Conservation (phyloP, 208 protist genomes). For the Jaenimonas drosophilae region DNA sequence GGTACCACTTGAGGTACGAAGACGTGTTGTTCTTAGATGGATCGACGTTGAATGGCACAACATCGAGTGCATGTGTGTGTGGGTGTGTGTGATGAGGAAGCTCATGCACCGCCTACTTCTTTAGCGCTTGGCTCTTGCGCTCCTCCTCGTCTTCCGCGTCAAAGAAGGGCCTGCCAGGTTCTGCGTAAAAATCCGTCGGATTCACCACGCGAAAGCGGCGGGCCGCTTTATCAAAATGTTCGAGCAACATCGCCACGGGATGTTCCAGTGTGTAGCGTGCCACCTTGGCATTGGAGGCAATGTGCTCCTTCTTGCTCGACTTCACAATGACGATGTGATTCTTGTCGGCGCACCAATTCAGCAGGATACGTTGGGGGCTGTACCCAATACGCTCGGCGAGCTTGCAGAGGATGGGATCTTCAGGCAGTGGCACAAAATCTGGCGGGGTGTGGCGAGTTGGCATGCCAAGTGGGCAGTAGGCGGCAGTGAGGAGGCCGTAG, state of each 20-base stretch:
- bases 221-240: constrained; percentile 31
- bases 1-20: too few species aligned
- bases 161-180: constrained; percentile 51
- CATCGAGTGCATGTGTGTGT: too few species aligned
- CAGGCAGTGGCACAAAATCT: constrained; percentile 33
- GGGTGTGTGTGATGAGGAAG: too few species aligned
- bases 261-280: constrained; percentile 52
- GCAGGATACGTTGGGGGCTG: constrained; percentile 44
- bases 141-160: too few species aligned
- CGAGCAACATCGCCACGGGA: constrained; percentile 36
- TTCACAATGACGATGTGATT: constrained; percentile 79
- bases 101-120: too few species aligned
- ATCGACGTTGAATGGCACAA: too few species aligned
- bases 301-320: constrained; percentile 66
- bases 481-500: constrained; percentile 66
- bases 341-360: constrained; percentile 75
- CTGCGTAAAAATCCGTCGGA: constrained; percentile 37
- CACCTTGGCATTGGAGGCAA: constrained; percentile 78
- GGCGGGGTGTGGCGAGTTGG: constrained; percentile 50
- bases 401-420: constrained; percentile 24
- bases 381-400: constrained; percentile 62
- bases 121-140: too few species aligned
- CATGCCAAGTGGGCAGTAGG: constrained; percentile 84
- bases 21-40: too few species aligned
- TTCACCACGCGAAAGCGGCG: constrained; percentile 63